A percentile compares a stretch with the other conserved stretches of the same genome.
phyloP scores from a whole-genome alignment of 2,329 filamentous ascomycete species.

The Coniochaeta pulveracea region DNA sequence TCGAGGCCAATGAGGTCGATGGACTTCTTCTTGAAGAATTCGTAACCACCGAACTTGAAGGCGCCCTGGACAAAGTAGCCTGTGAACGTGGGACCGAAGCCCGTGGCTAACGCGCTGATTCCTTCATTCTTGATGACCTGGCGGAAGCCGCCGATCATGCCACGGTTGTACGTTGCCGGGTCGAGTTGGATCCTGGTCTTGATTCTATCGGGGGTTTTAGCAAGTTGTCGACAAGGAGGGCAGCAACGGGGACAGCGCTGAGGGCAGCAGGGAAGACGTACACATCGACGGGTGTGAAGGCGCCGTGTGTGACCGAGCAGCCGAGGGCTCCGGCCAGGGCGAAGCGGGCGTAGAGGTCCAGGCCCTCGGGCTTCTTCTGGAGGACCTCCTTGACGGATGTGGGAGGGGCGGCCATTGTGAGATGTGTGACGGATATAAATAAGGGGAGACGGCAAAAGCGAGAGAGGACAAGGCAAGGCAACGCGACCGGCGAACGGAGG shows the following conservation, averaged over 20 bases:
- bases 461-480: too few relatives aligned
- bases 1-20: slow-evolving; percentile 65
- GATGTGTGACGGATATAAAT: too few relatives aligned
- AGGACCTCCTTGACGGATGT: too few relatives aligned
- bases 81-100: slow-evolving; percentile 65
- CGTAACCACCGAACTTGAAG: slow-evolving; percentile 82
- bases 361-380: too few relatives aligned
- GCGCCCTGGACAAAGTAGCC: slow-evolving; percentile 81
- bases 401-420: too few relatives aligned
- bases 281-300: slow-evolving; percentile 97
- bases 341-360: slow-evolving; percentile 96
- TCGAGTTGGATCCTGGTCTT: slow-evolving; percentile 84
- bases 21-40: slow-evolving; percentile 78
- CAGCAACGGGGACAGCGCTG: not conserved
- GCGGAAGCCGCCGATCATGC: slow-evolving; percentile 66
- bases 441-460: too few relatives aligned
- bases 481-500: too few relatives aligned
- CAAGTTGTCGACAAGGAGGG: not conserved
- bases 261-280: slow-evolving; percentile 19
- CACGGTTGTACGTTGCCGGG: slow-evolving; percentile 68
- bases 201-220: slow-evolving; percentile 42
- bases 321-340: slow-evolving; percentile 95
- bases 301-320: slow-evolving; percentile 96
- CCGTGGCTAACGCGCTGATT: slow-evolving; percentile 65
- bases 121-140: slow-evolving; percentile 68